phyloP scores from a whole-genome alignment of 306 rosid genomes.

The Styphnolobium japonicum region DNA sequence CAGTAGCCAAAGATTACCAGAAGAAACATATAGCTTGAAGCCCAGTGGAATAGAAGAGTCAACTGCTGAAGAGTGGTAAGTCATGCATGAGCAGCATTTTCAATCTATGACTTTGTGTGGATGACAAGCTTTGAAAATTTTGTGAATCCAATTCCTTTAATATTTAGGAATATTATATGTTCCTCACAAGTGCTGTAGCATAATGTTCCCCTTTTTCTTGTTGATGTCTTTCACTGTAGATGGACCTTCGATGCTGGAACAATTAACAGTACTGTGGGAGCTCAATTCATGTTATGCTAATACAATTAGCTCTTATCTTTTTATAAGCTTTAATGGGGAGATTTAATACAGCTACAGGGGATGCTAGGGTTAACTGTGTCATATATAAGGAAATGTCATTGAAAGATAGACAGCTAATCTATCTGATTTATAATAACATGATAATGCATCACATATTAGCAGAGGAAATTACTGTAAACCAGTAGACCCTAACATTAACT shows the following conservation, averaged over 20 bases:
- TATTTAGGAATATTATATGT: neutral
- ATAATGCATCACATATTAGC: neutral
- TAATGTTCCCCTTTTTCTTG: neutral
- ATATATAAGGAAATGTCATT: neutral
- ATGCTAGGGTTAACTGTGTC: neutral
- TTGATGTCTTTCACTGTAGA: neutral
- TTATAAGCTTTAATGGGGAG: neutral
- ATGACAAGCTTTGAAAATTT: neutral
- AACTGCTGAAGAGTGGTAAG: constrained; percentile 57
- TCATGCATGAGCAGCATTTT: constrained; percentile 18
- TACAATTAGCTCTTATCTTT: neutral
- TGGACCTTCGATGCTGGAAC: neutral
- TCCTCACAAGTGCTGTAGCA: neutral
- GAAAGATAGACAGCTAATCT: neutral
- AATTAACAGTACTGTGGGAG: neutral
- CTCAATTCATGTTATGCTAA: neutral
- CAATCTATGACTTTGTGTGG: neutral
- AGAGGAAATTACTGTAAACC: neutral
- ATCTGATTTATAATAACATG: neutral
- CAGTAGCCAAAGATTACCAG: constrained; percentile 60
- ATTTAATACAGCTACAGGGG: neutral
- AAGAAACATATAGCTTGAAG: constrained; percentile 70
- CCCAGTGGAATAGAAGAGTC: constrained; percentile 47
- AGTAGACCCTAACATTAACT: neutral
- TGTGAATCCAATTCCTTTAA: constrained; percentile 7